phyloP scores from a whole-genome alignment of 306 rosid genomes.

The Sphenostylis stenocarpa region DNA sequence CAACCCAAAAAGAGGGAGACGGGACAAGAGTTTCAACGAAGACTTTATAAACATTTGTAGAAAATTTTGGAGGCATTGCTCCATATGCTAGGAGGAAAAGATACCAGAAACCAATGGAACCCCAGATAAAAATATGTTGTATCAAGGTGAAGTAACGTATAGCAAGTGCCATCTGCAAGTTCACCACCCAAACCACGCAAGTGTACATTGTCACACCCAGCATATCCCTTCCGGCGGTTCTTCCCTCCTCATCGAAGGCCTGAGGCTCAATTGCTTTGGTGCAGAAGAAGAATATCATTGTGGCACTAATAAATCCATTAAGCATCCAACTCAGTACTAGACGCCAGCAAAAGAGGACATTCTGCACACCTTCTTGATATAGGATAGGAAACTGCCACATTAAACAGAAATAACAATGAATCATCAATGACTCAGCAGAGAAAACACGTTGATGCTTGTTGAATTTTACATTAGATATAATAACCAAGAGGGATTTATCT shows the following conservation, averaged over 20 bases:
- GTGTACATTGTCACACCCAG: constrained; percentile 80
- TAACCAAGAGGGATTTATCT: constrained; percentile 8
- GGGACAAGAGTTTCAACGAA: constrained; percentile 79
- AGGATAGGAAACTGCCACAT: constrained; percentile 77
- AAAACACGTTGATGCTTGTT: background rate
- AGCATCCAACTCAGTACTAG: constrained; percentile 87
- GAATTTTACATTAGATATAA: background rate
- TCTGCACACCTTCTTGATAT: constrained; percentile 95
- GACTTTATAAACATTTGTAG: constrained; percentile 69
- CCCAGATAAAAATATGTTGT: constrained; percentile 87
- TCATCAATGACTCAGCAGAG: constrained; percentile 7
- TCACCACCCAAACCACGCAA: constrained; percentile 84
- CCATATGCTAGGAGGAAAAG: constrained; percentile 70
- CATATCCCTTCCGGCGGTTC: constrained; percentile 74
- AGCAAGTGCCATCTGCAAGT: constrained; percentile 80
- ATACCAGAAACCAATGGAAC: constrained; percentile 79
- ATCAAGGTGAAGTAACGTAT: constrained; percentile 81
- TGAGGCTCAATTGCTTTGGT: constrained; percentile 55
- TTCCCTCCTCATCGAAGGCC: constrained; percentile 66
- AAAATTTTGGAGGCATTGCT: constrained; percentile 54
- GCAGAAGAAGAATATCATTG: constrained; percentile 78
- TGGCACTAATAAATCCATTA: constrained; percentile 62
- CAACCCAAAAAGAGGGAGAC: constrained; percentile 67
- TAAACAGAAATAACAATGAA: constrained; percentile 9
- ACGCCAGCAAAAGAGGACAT: constrained; percentile 83